Evolutionary conservation across 2,329 filamentous ascomycete species (phyloP).

Genomic region (Fonsecaea erecta): DNA sequence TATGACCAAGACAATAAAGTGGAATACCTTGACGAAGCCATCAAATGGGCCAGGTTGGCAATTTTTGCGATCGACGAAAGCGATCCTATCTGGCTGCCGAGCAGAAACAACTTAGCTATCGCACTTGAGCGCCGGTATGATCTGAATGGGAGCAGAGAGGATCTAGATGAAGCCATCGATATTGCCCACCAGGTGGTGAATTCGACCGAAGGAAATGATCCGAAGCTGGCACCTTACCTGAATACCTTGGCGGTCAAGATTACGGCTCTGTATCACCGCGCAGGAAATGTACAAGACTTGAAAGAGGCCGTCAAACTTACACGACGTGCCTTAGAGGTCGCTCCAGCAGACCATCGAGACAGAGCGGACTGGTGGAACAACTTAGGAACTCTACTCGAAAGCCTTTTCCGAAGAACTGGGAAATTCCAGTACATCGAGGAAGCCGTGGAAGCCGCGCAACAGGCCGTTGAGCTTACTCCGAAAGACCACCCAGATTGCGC

Average conservation of each 20-base stretch:
- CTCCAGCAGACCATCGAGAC: not conserved
- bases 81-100: too few species aligned
- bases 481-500: not conserved
- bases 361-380: not conserved
- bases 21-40: too few species aligned
- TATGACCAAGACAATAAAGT: too few species aligned
- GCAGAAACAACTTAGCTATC: not conserved
- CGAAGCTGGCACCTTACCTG: not conserved
- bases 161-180: not conserved
- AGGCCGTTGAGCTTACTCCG: not conserved
- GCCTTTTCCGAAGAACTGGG: not conserved
- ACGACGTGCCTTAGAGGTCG: not conserved
- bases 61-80: too few species aligned
- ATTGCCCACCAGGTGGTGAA: not conserved
- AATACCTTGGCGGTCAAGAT: not conserved
- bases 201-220: not conserved
- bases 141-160: not conserved
- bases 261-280: not conserved
- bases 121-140: not conserved
- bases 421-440: not conserved
- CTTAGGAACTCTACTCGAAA: not conserved
- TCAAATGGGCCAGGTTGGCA: too few species aligned
- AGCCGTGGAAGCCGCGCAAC: not conserved
- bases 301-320: not conserved
- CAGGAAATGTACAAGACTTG: not conserved